Evolutionary conservation across 805 yeast species (phyloP).

Genomic region (Saturnispora besseyi): DNA sequence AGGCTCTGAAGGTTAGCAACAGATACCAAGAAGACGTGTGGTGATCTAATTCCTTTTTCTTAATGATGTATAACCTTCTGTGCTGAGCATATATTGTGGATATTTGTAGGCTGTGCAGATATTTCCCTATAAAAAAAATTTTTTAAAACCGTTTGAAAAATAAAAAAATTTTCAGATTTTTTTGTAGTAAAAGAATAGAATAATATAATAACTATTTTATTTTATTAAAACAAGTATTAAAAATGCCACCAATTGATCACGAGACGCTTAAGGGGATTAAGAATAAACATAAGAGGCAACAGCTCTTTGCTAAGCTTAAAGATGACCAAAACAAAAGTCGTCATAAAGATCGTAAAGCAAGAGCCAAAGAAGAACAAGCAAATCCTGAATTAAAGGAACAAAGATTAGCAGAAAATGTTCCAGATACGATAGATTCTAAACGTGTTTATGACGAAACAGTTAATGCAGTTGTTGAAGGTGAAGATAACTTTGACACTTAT

Average conservation of each 20-base stretch:
- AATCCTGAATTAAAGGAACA: constrained; percentile 78
- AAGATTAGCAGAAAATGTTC: constrained; percentile 67
- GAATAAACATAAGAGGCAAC: constrained; percentile 75
- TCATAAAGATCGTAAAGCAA: constrained; percentile 65
- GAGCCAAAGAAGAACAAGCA: constrained; percentile 80
- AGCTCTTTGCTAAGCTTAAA: constrained; percentile 63
- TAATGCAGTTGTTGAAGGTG: constrained; percentile 45
- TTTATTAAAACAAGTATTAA: background rate
- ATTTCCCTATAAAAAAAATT: background rate
- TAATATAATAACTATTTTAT: background rate
- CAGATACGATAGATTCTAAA: constrained; percentile 76
- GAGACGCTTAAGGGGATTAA: constrained; percentile 41
- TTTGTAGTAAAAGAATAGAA: background rate
- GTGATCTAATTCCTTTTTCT: constrained; percentile 34
- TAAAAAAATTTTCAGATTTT: background rate
- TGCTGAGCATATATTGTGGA: constrained; percentile 1
- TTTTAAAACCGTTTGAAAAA: background rate
- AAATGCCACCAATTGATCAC: constrained; percentile 27
- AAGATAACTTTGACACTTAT: constrained; percentile 55
- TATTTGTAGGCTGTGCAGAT: background rate
- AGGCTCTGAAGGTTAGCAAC: constrained; percentile 67
- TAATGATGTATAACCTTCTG: background rate
- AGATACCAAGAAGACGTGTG: constrained; percentile 95
- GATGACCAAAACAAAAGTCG: constrained; percentile 68
- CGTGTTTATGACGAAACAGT: constrained; percentile 85